Evolutionary conservation across 768 basidiomycete species (phyloP).

Genomic region (Mycena galericulata): DNA sequence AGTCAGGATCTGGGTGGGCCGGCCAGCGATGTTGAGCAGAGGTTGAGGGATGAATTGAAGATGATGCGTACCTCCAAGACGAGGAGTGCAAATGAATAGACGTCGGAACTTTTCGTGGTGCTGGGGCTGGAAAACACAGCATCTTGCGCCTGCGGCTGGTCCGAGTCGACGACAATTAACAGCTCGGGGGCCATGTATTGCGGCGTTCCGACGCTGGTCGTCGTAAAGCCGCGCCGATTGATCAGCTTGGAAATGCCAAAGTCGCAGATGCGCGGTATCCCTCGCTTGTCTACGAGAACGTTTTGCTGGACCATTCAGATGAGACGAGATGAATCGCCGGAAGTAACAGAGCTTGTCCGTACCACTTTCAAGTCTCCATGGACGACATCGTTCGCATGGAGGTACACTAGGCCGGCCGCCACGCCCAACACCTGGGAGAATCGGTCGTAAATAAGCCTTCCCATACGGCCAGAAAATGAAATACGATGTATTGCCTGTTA

Average conservation of each 20-base stretch:
- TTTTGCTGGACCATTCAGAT: slow-evolving; percentile 29
- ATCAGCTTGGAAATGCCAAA: slow-evolving; percentile 38
- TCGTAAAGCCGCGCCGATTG: slow-evolving; percentile 24
- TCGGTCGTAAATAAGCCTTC: background rate
- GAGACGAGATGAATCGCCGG: no score
- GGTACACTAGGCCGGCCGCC: background rate
- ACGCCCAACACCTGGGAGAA: background rate
- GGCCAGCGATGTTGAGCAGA: no score
- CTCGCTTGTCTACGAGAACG: slow-evolving; percentile 35
- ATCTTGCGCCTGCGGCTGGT: background rate
- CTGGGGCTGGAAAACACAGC: background rate
- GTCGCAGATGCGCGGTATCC: slow-evolving; percentile 35
- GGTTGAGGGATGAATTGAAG: background rate
- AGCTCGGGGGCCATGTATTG: slow-evolving; percentile 39
- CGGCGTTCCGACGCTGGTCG: slow-evolving; percentile 25
- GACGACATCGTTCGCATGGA: background rate
- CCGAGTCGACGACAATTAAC: slow-evolving; percentile 15
- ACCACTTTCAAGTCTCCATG: slow-evolving; percentile 15
- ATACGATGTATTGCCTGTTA: background rate
- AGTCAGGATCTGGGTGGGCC: slow-evolving; percentile 20
- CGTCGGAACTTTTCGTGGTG: slow-evolving; percentile 25
- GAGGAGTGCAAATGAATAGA: slow-evolving; percentile 34
- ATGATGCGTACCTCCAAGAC: slow-evolving; percentile 27
- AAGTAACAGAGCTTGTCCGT: background rate
- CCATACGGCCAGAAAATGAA: no score